Evolutionary conservation across 2,329 filamentous ascomycete species (phyloP), one percentile per base, ranked within the genome.

Genomic region (Aspergillus amoenus): DNA sequence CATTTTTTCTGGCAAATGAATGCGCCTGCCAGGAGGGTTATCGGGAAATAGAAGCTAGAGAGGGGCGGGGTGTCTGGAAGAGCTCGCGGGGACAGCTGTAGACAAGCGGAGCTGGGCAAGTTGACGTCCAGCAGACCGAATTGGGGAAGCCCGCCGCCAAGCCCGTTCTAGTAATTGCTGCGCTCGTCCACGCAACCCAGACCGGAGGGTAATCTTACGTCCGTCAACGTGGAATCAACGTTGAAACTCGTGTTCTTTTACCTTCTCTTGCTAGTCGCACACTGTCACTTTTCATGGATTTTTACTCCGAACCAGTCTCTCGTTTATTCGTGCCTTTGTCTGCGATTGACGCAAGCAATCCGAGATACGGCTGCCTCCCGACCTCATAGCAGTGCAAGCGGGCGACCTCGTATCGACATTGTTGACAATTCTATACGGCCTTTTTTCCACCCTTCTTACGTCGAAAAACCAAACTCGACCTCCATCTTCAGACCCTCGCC

Each of bases 111-210:
- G 46, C 39, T 17, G 49, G 32, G 17, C 39, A 34, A 50, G 55
- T 55, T 58, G 56, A 55, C 55, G 52, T 49, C 46, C 44, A 52
- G 43, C 52, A 55, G 52, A 34, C 52, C 40, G 43, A 56, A 56
- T 59, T 43, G 52, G 55, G 55, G 50, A 53, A 53, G 51, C 44
- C 30, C 49, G 44, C n/a, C 55, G 61, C 62, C 61, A 64, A 64
- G 56, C 57, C 62, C 52, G 42, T 51, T 52, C 51, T 46, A 55
- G 52, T 46, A 22, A 43, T 43, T 55, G 49, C 53, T 52, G 55
- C 55, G 48, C 48, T 58, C 54, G 63, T 65, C 61, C 61, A 64
- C 62, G 59, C 62, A 63, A 62, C 52, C 61, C 51, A 47, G 41
- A 45, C 42, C 50, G 39, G 56, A 21, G 27, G 46, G 39, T 49